A percentile compares a stretch with the other conserved stretches of the same genome.
phyloP scores from a whole-genome alignment of 2,329 filamentous ascomycete species.

The Zalaria obscura region DNA sequence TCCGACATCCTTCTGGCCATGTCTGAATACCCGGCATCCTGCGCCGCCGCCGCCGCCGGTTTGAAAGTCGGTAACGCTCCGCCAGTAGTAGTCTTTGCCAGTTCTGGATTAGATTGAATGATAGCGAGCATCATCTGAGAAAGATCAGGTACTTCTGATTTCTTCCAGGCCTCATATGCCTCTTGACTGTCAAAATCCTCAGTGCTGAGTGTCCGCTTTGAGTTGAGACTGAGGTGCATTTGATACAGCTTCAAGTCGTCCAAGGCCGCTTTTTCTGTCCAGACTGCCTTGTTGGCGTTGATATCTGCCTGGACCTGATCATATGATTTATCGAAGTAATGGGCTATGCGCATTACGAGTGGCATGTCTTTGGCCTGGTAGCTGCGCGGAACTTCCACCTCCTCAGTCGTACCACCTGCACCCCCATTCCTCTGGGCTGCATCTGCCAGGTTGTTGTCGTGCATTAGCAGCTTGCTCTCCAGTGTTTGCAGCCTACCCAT shows the following conservation, averaged over 20 bases:
- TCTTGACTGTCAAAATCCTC: constrained; percentile 87
- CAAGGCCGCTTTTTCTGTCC: constrained; percentile 86
- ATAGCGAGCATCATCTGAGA: constrained; percentile 91
- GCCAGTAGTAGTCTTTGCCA: constrained; percentile 61
- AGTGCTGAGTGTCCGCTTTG: constrained; percentile 58
- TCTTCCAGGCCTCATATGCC: constrained; percentile 80
- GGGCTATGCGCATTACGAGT: constrained; percentile 73
- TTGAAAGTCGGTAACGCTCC: constrained; percentile 44
- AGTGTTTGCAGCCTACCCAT: constrained; percentile 63
- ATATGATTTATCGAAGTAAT: constrained; percentile 68
- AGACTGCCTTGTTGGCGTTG: constrained; percentile 61
- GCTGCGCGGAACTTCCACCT: constrained; percentile 69
- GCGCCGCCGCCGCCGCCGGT: constrained; percentile 22
- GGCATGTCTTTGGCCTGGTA: constrained; percentile 97
- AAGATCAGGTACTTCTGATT: constrained; percentile 70
- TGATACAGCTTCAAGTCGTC: constrained; percentile 91
- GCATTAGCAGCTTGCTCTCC: constrained; percentile 85
- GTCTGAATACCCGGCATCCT: constrained; percentile 29
- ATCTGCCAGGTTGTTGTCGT: constrained; percentile 76
- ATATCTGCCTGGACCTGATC: constrained; percentile 78
- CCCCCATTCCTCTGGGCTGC: constrained; percentile 42
- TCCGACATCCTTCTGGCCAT: constrained; percentile 31
- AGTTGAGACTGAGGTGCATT: constrained; percentile 68
- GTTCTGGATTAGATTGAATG: constrained; percentile 68
- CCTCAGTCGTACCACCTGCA: constrained; percentile 51